Evolutionary conservation across 192 early-diverging fungal species (phyloP), one percentile per base, ranked within the genome.

Genomic region (Backusella liffmaniae): DNA sequence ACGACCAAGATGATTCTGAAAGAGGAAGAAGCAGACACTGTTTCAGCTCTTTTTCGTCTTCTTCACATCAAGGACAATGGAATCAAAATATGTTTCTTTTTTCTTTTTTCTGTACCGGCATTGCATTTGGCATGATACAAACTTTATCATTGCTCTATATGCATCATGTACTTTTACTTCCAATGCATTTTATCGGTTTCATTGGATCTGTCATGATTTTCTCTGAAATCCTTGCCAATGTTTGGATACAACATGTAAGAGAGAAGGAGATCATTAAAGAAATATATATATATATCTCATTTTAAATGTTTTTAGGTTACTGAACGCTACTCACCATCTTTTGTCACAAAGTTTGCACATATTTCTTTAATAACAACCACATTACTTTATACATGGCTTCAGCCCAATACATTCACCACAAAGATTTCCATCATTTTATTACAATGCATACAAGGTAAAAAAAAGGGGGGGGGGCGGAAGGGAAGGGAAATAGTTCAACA

Each of bases 351-450:
- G 8, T 26, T n/a, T 46, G 41, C 69, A 70, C 26, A 70, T 30
- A 46, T 46, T 46, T 42, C 41, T 46, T 70, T 70, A 30, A 29
- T 70, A 30, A 35, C 26, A 44, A 42, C 37, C 39, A 29, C 69
- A 44, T 70, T 70, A 6, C 12, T 41, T 46, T 70, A 70, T 44
- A 70, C 69, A 10, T 70, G 41, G 37, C 36, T 70, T 29, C 69
- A 70, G 29, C 69, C 69, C 41, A 46, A 44, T 44, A 7, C 44
- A 26, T 70, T 49, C 3, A 13, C 12, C 5, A 44, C 23, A 10
- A 37, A 70, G 46, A 7, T 70, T 10, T n/a, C 23, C 39, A 39
- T 70, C 23, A 26, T 23, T 30, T 0, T 70, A 23, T 42, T 70
- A 44, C 68, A 70, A 8, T 70, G 21, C n/a, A 42, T 70, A 13